These are phyloP conservation scores for Ceratocystis cubensis DNA, from an alignment of 2,329 filamentous ascomycete genomes.

Conservation along the genomic window DNA sequence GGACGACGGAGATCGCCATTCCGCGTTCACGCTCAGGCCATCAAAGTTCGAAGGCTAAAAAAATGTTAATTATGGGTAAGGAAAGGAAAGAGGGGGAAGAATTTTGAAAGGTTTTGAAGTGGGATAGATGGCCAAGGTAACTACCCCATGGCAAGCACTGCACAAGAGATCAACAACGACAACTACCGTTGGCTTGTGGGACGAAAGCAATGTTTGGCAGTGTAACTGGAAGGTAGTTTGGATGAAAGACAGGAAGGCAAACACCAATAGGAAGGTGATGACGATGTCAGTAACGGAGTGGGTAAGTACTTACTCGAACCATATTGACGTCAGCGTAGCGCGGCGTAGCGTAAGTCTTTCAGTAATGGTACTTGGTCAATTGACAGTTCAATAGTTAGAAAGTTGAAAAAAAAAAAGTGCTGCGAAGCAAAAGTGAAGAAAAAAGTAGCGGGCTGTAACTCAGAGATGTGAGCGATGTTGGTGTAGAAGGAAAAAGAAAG, in stretches of 20 bases:
- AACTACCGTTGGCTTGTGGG: neutral
- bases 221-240: neutral
- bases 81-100: neutral
- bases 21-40: neutral
- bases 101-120: neutral
- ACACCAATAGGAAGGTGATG: neutral
- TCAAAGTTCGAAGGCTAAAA: neutral
- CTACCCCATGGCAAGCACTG: neutral
- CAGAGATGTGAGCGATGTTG: neutral
- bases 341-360: neutral
- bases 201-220: neutral
- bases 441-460: neutral
- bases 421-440: neutral
- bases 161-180: neutral
- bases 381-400: too few relatives aligned
- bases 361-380: neutral
- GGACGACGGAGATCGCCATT: neutral
- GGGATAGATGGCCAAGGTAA: neutral
- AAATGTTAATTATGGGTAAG: too few relatives aligned
- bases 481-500: neutral
- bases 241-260: neutral
- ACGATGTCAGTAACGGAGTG: neutral
- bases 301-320: neutral
- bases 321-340: neutral
- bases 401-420: neutral